Conservation (phyloP, 2,329 filamentous ascomycete genomes). For the Apiospora hydei region DNA sequence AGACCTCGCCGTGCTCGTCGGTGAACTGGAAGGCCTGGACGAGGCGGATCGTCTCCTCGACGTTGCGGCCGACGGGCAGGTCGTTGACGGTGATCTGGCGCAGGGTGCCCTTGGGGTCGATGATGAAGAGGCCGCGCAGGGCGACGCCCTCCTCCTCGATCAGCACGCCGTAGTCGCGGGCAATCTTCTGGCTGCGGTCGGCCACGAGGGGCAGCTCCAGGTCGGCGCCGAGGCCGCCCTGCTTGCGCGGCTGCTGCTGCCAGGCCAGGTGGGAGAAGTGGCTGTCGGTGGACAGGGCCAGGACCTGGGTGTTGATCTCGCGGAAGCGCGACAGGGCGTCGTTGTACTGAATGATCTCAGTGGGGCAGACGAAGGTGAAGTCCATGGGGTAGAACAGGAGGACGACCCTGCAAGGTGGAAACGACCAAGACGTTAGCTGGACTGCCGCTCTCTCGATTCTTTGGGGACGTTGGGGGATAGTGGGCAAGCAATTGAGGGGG, state of each 20-base stretch:
- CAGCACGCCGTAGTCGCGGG: conserved; percentile 68
- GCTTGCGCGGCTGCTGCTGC: conserved; percentile 63
- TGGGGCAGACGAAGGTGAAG: conserved; percentile 73
- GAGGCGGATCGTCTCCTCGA: conserved; percentile 70
- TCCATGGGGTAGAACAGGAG: conserved; percentile 73
- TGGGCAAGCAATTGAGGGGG: conserved; percentile 14
- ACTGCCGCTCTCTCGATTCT: conserved; percentile 12
- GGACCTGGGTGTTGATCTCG: conserved; percentile 64
- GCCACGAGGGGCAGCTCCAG: conserved; percentile 68
- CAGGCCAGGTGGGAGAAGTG: conserved; percentile 66
- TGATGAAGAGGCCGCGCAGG: conserved; percentile 70
- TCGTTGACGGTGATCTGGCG: conserved; percentile 72
- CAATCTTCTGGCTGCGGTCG: conserved; percentile 67
- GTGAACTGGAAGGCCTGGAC: conserved; percentile 82
- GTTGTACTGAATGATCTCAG: conserved; percentile 71
- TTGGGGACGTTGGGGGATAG: not conserved
- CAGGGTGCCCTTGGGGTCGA: conserved; percentile 67
- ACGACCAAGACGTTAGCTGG: not conserved
- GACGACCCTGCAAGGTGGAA: conserved; percentile 57
- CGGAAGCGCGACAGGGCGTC: conserved; percentile 67
- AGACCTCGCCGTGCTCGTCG: conserved; percentile 83
- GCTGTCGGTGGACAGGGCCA: conserved; percentile 68
- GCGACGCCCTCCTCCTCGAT: conserved; percentile 70
- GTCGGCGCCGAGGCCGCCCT: conserved; percentile 66
- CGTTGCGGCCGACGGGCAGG: conserved; percentile 68